These are phyloP conservation scores for Aspergillus transmontanensis DNA, from an alignment of 2,329 filamentous ascomycete species.

Conservation along the genomic window DNA sequence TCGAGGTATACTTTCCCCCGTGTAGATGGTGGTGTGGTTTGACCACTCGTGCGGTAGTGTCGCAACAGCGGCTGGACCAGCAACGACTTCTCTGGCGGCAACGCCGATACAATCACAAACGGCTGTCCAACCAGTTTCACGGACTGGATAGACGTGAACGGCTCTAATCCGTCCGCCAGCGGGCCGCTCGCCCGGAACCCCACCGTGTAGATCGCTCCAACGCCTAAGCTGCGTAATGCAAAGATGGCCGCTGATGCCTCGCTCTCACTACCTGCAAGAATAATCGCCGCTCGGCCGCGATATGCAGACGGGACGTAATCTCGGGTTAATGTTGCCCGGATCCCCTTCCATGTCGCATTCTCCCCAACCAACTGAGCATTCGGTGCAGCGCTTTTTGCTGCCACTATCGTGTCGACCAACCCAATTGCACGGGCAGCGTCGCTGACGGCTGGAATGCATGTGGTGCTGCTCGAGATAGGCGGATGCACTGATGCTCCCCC, in stretches of 20 bases:
- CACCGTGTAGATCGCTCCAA: conserved; percentile 80
- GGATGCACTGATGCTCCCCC: conserved; percentile 82
- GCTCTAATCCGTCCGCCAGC: conserved; percentile 66
- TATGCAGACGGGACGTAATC: conserved; percentile 85
- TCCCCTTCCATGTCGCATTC: conserved; percentile 84
- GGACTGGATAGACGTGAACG: conserved; percentile 71
- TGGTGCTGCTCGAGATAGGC: conserved; percentile 60
- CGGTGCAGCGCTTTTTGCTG: conserved; percentile 48
- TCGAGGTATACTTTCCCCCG: conserved; percentile 76
- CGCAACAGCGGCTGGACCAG: conserved; percentile 77
- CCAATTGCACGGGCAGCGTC: conserved; percentile 79
- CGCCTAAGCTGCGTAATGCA: conserved; percentile 72
- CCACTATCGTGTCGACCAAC: conserved; percentile 78
- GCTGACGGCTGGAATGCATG: conserved; percentile 67
- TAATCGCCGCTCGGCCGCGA: conserved; percentile 71
- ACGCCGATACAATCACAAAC: conserved; percentile 78
- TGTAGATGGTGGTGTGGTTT: conserved; percentile 37
- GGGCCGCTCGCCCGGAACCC: conserved; percentile 68
- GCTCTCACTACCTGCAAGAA: conserved; percentile 71
- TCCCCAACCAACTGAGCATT: conserved; percentile 66
- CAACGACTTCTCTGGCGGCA: conserved; percentile 76
- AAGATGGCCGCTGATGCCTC: conserved; percentile 80
- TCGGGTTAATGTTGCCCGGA: conserved; percentile 76
- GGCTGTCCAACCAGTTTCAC: conserved; percentile 78
- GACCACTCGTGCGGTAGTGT: conserved; percentile 60